A percentile compares a stretch with the other conserved stretches of the same genome.
These are phyloP conservation scores for Symmetrospora coprosmae DNA, from an alignment of 768 basidiomycete species.

Conservation along the genomic window DNA sequence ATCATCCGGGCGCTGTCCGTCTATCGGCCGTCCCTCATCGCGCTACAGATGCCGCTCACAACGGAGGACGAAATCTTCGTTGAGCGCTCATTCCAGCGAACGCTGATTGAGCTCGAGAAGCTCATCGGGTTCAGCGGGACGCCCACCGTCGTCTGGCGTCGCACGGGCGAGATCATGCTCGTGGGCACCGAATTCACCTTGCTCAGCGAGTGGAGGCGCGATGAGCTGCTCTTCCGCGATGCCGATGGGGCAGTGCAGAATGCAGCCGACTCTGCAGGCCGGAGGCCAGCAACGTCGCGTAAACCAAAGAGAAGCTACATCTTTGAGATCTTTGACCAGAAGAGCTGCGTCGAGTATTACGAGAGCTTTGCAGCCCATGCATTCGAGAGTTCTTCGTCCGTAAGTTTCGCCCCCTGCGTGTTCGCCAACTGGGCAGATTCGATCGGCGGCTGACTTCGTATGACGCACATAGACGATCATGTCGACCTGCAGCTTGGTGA, in stretches of 20 bases:
- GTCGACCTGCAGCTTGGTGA: conserved; percentile 75
- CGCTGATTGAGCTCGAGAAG: conserved; percentile 86
- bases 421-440: too few species aligned
- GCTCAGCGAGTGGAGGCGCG: conserved; percentile 76
- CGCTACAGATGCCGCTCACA: conserved; percentile 91
- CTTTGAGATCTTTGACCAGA: conserved; percentile 73
- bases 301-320: conserved; percentile 43
- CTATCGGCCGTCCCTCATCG: conserved; percentile 90
- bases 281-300: neutral
- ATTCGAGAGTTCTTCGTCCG: conserved; percentile 76
- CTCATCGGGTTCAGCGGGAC: conserved; percentile 93
- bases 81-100: conserved; percentile 87
- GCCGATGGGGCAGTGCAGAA: neutral
- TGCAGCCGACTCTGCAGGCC: neutral
- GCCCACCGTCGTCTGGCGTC: conserved; percentile 91
- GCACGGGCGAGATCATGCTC: conserved; percentile 93
- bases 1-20: conserved; percentile 88
- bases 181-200: conserved; percentile 93
- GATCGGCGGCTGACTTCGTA: too few species aligned
- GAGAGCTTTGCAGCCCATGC: conserved; percentile 94
- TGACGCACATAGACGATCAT: conserved; percentile 82
- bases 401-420: too few species aligned
- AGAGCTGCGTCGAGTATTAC: conserved; percentile 88
- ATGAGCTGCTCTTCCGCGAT: conserved; percentile 51
- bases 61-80: conserved; percentile 93